Conservation (phyloP, 2,329 filamentous ascomycete genomes). For the Sporothrix dimorphospora region DNA sequence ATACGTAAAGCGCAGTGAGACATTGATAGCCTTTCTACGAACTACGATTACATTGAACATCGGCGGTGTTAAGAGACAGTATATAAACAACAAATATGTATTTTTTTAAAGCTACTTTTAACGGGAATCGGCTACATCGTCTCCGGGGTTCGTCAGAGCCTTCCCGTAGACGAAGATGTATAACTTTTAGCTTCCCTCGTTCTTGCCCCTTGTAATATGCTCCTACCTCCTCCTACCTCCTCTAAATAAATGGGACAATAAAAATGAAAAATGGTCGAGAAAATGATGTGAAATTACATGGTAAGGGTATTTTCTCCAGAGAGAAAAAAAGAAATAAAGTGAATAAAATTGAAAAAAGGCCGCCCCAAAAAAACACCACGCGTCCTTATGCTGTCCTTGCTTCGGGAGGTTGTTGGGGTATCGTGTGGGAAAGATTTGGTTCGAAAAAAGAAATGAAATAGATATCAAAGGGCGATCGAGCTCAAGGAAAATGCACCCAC, state of each 20-base stretch:
- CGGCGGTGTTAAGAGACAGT: not conserved
- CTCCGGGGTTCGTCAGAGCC: not conserved
- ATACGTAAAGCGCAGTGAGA: not conserved
- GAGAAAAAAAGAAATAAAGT: not conserved
- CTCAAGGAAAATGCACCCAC: not conserved
- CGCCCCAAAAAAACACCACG: slow-evolving; percentile 24
- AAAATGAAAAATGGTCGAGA: not conserved
- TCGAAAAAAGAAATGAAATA: not conserved
- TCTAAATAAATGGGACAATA: not conserved
- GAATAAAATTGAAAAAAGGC: not conserved
- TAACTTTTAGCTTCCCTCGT: not conserved
- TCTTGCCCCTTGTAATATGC: not conserved
- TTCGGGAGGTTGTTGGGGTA: slow-evolving; percentile 23
- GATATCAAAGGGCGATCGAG: not conserved
- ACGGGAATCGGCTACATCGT: not conserved
- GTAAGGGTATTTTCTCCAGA: not conserved
- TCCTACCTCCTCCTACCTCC: not conserved
- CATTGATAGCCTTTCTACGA: not conserved
- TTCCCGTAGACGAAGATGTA: not conserved
- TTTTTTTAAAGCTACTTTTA: slow-evolving; percentile 4
- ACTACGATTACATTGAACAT: not conserved
- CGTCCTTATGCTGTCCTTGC: slow-evolving; percentile 21
- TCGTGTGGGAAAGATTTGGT: slow-evolving; percentile 13
- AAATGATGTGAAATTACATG: not conserved
- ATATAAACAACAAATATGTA: not conserved